A percentile compares a stretch with the other conserved stretches of the same genome.
Evolutionary conservation across 208 protist species (phyloP).

Genomic region (Trypanosoma brucei): DNA sequence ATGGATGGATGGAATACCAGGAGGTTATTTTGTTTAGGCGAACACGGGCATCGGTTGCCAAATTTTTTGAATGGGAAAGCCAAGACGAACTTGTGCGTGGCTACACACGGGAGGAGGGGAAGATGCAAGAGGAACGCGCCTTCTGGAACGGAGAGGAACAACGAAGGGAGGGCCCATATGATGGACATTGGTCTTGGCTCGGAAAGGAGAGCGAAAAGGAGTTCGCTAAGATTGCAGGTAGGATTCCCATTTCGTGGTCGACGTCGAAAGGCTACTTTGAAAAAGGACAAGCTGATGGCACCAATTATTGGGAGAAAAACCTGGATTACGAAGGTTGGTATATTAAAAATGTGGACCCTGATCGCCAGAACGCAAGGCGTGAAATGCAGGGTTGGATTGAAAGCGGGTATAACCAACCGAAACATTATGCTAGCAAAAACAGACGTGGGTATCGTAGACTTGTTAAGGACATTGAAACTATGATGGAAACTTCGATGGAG

Average conservation of each 20-base stretch:
- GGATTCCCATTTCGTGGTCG: conserved; percentile 78
- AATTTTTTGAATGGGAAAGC: conserved; percentile 80
- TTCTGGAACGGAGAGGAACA: conserved; percentile 89
- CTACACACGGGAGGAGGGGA: conserved; percentile 77
- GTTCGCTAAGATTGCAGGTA: conserved; percentile 71
- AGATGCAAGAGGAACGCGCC: conserved; percentile 64
- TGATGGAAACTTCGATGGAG: conserved; percentile 89
- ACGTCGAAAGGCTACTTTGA: conserved; percentile 86
- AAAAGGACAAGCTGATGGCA: conserved; percentile 76
- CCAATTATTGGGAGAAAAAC: conserved; percentile 90
- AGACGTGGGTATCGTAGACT: conserved; percentile 82
- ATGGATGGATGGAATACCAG: conserved; percentile 88
- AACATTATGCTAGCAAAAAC: conserved; percentile 89
- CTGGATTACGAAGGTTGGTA: conserved; percentile 90
- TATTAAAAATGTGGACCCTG: conserved; percentile 88
- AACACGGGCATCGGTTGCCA: conserved; percentile 67
- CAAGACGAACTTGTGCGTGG: conserved; percentile 57
- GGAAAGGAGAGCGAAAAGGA: conserved; percentile 78
- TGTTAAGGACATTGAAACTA: conserved; percentile 85
- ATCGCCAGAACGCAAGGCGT: conserved; percentile 69
- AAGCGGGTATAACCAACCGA: conserved; percentile 86
- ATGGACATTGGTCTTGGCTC: conserved; percentile 86
- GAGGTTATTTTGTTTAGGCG: conserved; percentile 76
- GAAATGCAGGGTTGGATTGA: conserved; percentile 85
- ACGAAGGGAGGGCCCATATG: conserved; percentile 74